phyloP scores from a whole-genome alignment of 257 asterid genomes.

The Nicotiana tomentosiformis region DNA sequence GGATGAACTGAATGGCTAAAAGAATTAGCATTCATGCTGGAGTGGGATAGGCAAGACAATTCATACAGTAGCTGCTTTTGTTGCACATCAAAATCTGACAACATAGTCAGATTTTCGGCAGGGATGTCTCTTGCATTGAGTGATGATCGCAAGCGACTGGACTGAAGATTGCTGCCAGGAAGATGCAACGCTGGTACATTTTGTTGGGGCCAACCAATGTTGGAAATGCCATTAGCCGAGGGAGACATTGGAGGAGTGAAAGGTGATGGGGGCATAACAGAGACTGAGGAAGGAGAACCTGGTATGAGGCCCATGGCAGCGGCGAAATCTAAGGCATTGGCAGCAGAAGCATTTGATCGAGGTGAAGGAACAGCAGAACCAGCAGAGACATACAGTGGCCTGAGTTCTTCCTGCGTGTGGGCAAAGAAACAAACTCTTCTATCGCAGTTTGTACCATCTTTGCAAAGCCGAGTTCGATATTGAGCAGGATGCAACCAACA shows the following conservation, averaged over 20 bases:
- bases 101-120: slow-evolving; percentile 32
- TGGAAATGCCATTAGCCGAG: slow-evolving; percentile 43
- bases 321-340: slow-evolving; percentile 55
- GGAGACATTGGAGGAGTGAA: slow-evolving; percentile 88
- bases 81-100: slow-evolving; percentile 45
- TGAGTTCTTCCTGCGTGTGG: slow-evolving; percentile 18
- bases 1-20: slow-evolving; percentile 48
- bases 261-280: slow-evolving; percentile 47
- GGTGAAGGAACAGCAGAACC: slow-evolving; percentile 82
- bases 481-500: slow-evolving; percentile 18
- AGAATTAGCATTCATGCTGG: slow-evolving; percentile 25
- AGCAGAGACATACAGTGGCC: slow-evolving; percentile 64
- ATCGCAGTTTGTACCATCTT: slow-evolving; percentile 8
- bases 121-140: slow-evolving; percentile 61
- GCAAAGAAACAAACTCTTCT: slow-evolving; percentile 21
- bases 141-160: slow-evolving; percentile 79
- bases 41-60: slow-evolving; percentile 31
- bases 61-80: slow-evolving; percentile 49
- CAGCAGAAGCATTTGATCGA: slow-evolving; percentile 37
- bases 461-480: slow-evolving; percentile 21
- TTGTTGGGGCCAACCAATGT: slow-evolving; percentile 56
- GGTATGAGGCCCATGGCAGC: slow-evolving; percentile 60
- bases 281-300: slow-evolving; percentile 56
- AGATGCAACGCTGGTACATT: slow-evolving; percentile 70
- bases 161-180: slow-evolving; percentile 67